Conservation (phyloP, 306 rosid species). For the Fragaria nilgerrensis region DNA sequence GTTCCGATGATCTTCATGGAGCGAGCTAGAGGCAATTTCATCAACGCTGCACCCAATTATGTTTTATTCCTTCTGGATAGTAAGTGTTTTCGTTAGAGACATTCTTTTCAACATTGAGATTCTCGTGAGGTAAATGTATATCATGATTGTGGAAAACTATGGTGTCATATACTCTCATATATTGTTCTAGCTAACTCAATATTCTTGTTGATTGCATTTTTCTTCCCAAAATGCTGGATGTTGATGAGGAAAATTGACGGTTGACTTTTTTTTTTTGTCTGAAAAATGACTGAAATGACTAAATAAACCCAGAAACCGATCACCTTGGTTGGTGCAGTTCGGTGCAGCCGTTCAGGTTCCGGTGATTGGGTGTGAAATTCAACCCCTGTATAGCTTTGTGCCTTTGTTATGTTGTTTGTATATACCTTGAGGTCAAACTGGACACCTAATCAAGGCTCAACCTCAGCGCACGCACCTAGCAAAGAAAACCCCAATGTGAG, state of each 20-base stretch:
- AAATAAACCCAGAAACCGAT: background rate
- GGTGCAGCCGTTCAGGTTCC: background rate
- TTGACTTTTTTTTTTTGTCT: background rate
- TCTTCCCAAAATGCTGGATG: background rate
- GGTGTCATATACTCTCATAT: background rate
- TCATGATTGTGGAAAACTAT: background rate
- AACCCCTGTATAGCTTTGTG: no score
- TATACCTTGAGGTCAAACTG: background rate
- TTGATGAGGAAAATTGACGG: background rate
- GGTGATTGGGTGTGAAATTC: background rate
- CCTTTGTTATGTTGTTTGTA: no score
- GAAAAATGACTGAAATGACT: background rate
- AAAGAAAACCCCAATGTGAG: background rate
- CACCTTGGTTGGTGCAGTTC: background rate
- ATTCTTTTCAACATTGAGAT: background rate
- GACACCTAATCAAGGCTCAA: background rate
- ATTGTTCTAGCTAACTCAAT: no score
- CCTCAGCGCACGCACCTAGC: background rate
- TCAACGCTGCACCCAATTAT: constrained; percentile 63
- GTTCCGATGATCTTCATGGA: background rate
- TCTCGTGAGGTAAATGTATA: background rate
- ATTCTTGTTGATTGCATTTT: background rate
- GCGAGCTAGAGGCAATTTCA: constrained; percentile 4
- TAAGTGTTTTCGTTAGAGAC: background rate
- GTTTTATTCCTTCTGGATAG: constrained; percentile 33